phyloP scores from a whole-genome alignment of 2,329 filamentous ascomycete species.

The Didymella exigua region DNA sequence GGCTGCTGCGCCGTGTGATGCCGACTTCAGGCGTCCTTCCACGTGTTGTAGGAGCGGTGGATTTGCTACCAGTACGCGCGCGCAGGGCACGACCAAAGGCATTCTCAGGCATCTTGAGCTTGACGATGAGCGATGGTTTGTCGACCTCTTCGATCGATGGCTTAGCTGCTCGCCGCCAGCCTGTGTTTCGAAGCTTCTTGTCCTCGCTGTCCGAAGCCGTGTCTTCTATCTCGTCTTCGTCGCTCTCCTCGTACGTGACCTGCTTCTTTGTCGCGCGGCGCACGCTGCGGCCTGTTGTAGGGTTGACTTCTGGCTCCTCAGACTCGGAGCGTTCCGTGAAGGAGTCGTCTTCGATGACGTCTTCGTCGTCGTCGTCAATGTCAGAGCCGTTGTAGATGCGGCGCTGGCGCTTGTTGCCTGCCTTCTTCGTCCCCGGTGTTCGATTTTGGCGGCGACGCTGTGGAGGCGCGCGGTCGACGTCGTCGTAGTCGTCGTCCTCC shows the following conservation, averaged over 20 bases:
- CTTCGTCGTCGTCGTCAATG: conserved; percentile 54
- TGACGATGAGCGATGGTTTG: conserved; percentile 49
- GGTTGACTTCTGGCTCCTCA: conserved; percentile 60
- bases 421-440: conserved; percentile 38
- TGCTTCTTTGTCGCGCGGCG: conserved; percentile 62
- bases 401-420: conserved; percentile 42
- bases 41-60: conserved; percentile 31
- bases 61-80: conserved; percentile 50
- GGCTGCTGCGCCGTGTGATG: conserved; percentile 60
- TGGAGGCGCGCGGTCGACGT: conserved; percentile 35
- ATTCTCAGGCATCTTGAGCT: conserved; percentile 46
- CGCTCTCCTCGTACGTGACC: conserved; percentile 63
- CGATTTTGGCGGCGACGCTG: conserved; percentile 37
- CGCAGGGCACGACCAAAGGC: conserved; percentile 37
- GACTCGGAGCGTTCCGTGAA: conserved; percentile 48
- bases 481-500: conserved; percentile 48
- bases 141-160: conserved; percentile 36
- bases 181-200: conserved; percentile 27
- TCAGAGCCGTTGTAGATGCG: conserved; percentile 44
- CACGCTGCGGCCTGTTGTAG: conserved; percentile 60
- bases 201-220: conserved; percentile 43
- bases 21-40: conserved; percentile 47
- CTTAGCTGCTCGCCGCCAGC: conserved; percentile 30
- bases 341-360: conserved; percentile 55
- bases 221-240: conserved; percentile 53